Evolutionary conservation across 2,329 filamentous ascomycete species (phyloP), one percentile per base, ranked within the genome.

Genomic region (Botryosphaeria dothidea): DNA sequence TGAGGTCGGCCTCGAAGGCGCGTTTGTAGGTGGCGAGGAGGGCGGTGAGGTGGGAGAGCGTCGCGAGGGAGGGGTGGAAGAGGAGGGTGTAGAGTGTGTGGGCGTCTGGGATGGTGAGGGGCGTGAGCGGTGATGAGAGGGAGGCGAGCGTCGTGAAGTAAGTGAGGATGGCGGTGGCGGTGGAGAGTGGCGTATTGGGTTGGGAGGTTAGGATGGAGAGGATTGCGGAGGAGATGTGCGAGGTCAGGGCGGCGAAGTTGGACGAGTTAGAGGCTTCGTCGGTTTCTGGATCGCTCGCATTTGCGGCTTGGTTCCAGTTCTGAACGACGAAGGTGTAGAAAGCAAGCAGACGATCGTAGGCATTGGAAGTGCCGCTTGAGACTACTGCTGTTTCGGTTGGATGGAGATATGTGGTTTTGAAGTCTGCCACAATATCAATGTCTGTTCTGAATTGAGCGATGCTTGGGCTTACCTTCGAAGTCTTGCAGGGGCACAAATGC

Each of bases 11-110:
- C 72, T 94, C 91, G 71, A 94, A 92, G 0, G 89, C 86, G 25
- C 82, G 82, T 75, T 95, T 95, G 80, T 93, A 94, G 48, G 78
- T 80, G 2, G 90, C 88, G 29, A 96, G 82, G 27, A 93, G 83
- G 56, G 83, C 83, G 73, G 88, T 92, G 36, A 92, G 84, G 5
- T 89, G 87, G 6, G 91, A 91, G 3, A 91, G 80, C 17, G 85
- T 85, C 19, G 84, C 84, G 15, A 88, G 80, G 2, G 87, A 90
- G 21, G 83, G 78, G 65, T 83, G 85, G 74, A 95, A 93, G 68
- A 88, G 82, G 43, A 95, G 81, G 9, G 84, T 84, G 77, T 95
- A 95, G 23, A 93, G 82, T 9, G 92, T 83, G 3, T 85, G 80
- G 1, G 88, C 82, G 0, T 89, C 83, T 0, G 91, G 92, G 21